phyloP scores from a whole-genome alignment of 2,329 filamentous ascomycete species.

The Periconia digitata region DNA sequence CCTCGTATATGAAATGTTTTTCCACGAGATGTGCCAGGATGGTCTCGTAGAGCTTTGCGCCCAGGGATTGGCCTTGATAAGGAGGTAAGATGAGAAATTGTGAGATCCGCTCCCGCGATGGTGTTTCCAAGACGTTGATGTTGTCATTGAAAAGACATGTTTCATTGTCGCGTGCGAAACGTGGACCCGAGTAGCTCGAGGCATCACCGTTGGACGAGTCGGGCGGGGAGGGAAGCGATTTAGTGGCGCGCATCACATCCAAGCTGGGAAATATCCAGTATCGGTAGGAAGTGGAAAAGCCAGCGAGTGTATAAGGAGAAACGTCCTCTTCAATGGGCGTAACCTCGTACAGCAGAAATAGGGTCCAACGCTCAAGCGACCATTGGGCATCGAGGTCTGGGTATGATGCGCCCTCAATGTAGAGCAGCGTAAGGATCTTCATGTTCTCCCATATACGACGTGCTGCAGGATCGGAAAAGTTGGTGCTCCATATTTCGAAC shows the following conservation, averaged over 20 bases:
- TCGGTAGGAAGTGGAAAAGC: constrained; percentile 88
- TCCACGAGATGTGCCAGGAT: constrained; percentile 72
- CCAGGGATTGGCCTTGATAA: constrained; percentile 80
- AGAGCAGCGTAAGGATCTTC: constrained; percentile 80
- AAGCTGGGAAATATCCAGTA: constrained; percentile 67
- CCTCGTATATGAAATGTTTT: constrained; percentile 70
- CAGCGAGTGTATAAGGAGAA: constrained; percentile 71
- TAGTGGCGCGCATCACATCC: constrained; percentile 42
- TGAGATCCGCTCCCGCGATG: constrained; percentile 81
- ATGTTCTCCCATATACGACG: constrained; percentile 74
- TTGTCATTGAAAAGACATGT: constrained; percentile 32
- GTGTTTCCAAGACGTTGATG: constrained; percentile 60
- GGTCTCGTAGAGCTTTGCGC: constrained; percentile 75
- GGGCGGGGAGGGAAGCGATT: constrained; percentile 35
- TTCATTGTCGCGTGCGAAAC: constrained; percentile 29
- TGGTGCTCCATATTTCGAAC: constrained; percentile 85
- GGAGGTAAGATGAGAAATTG: constrained; percentile 91
- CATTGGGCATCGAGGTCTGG: constrained; percentile 71
- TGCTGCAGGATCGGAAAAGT: constrained; percentile 68
- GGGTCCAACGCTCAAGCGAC: constrained; percentile 78
- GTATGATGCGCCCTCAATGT: constrained; percentile 88
- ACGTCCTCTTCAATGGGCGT: constrained; percentile 29
- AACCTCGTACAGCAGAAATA: constrained; percentile 70
- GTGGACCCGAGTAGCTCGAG: constrained; percentile 38
- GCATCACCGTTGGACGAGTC: constrained; percentile 39